These are phyloP conservation scores for Neurospora discreta DNA, from an alignment of 495 filamentous ascomycete species.

Conservation along the genomic window DNA sequence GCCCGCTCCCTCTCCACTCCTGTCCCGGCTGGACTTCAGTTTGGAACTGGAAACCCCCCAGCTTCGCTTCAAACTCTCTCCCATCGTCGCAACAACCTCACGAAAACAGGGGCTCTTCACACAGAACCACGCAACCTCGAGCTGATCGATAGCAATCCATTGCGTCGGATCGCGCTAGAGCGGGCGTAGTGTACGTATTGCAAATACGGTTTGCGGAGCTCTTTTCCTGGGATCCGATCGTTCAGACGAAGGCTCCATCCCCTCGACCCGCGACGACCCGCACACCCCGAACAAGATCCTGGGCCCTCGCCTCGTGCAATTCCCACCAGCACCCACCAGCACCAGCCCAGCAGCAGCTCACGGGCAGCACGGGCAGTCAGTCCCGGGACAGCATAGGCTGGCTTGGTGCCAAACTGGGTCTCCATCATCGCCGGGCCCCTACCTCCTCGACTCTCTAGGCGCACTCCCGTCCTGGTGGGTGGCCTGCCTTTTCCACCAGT, in stretches of 20 bases:
- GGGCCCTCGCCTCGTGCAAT: conserved; percentile 3
- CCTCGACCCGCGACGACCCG: conserved; percentile 7
- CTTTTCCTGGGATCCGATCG: neutral
- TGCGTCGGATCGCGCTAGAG: conserved; percentile 14
- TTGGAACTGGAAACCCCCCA: neutral
- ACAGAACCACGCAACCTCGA: conserved; percentile 5
- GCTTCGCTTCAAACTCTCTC: neutral
- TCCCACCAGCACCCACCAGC: neutral
- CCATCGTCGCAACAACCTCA: conserved; percentile 1
- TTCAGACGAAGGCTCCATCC: neutral
- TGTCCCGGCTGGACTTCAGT: neutral
- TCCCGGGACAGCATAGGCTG: neutral
- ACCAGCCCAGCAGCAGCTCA: neutral
- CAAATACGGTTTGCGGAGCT: neutral
- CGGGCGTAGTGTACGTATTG: neutral
- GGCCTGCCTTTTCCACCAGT: conserved; percentile 1
- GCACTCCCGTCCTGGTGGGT: neutral
- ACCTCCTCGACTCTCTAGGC: conserved; percentile 5
- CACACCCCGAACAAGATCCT: conserved; percentile 12
- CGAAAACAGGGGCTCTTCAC: neutral
- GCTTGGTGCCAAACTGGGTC: neutral
- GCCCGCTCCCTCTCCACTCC: neutral
- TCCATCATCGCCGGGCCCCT: neutral
- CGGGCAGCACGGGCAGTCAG: neutral
- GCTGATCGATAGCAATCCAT: conserved; percentile 7